Evolutionary conservation across 768 basidiomycete genomes (phyloP).

Genomic region (Vararia minispora): DNA sequence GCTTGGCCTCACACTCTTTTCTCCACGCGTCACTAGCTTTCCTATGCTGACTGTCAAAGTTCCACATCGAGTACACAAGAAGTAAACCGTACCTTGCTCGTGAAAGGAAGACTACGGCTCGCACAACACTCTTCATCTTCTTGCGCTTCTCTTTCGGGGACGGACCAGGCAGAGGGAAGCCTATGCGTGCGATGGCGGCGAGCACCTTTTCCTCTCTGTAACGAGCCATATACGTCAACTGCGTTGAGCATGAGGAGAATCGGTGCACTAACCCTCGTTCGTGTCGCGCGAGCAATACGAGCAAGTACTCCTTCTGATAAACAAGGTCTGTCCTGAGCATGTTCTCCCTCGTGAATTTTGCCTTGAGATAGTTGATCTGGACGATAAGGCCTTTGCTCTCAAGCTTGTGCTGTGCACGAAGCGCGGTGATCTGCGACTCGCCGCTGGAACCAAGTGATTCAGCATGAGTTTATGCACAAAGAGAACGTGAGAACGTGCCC

Average conservation of each 20-base stretch:
- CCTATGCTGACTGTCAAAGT: conserved; percentile 28
- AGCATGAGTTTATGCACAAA: neutral
- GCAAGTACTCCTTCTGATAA: conserved; percentile 84
- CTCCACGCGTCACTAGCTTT: conserved; percentile 54
- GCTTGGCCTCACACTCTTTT: conserved; percentile 46
- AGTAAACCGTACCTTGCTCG: conserved; percentile 42
- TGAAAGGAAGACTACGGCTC: conserved; percentile 52
- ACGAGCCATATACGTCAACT: neutral
- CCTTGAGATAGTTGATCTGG: conserved; percentile 87
- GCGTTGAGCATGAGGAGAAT: no score
- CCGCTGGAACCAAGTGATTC: conserved; percentile 28
- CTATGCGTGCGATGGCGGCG: conserved; percentile 66
- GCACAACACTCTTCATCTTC: conserved; percentile 45
- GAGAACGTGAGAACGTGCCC: conserved; percentile 30
- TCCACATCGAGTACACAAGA: neutral
- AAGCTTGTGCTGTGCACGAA: conserved; percentile 62
- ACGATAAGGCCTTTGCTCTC: conserved; percentile 88
- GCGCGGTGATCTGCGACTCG: conserved; percentile 35
- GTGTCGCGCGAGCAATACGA: conserved; percentile 57
- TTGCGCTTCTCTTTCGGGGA: conserved; percentile 28
- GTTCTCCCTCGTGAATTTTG: conserved; percentile 81
- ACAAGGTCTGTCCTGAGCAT: conserved; percentile 63
- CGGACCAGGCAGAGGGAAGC: conserved; percentile 42
- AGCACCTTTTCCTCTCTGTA: conserved; percentile 59
- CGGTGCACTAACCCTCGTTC: conserved; percentile 49